phyloP scores from a whole-genome alignment of 75 land plant species.

The Chamaecyparis obtusa region DNA sequence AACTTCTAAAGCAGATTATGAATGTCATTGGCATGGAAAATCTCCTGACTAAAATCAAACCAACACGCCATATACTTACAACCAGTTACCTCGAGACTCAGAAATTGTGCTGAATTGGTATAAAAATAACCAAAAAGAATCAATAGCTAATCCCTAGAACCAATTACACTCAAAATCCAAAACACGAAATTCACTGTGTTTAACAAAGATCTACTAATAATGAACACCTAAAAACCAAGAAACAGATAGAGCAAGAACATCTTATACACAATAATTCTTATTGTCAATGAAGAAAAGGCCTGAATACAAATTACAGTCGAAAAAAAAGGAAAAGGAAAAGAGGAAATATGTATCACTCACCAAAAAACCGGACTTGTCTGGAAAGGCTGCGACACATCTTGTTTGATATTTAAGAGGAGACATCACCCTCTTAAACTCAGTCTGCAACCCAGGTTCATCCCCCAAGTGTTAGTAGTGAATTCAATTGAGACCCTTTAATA shows the following conservation, averaged over 20 bases:
- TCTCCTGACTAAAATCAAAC: not conserved
- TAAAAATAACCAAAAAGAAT: not conserved
- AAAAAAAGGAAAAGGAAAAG: not conserved
- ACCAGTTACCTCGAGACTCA: not conserved
- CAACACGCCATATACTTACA: not conserved
- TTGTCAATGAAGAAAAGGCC: not conserved
- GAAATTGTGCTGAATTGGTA: not conserved
- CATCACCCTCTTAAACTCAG: slow-evolving; percentile 74
- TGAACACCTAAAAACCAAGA: not conserved
- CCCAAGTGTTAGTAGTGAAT: not conserved
- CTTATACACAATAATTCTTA: not conserved
- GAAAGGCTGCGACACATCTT: slow-evolving; percentile 93
- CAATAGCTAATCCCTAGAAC: not conserved
- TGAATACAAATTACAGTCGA: not conserved
- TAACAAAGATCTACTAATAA: not conserved
- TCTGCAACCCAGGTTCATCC: slow-evolving; percentile 30
- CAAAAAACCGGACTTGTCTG: slow-evolving; percentile 95
- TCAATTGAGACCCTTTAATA: not conserved
- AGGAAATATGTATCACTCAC: slow-evolving; percentile 33
- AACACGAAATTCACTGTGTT: not conserved
- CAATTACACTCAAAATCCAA: not conserved
- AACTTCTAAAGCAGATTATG: no score
- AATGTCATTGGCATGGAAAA: no score
- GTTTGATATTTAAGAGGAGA: slow-evolving; percentile 94
- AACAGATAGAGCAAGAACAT: not conserved